phyloP scores from a whole-genome alignment of 2,329 filamentous ascomycete species.

The Chaetomium sp. region DNA sequence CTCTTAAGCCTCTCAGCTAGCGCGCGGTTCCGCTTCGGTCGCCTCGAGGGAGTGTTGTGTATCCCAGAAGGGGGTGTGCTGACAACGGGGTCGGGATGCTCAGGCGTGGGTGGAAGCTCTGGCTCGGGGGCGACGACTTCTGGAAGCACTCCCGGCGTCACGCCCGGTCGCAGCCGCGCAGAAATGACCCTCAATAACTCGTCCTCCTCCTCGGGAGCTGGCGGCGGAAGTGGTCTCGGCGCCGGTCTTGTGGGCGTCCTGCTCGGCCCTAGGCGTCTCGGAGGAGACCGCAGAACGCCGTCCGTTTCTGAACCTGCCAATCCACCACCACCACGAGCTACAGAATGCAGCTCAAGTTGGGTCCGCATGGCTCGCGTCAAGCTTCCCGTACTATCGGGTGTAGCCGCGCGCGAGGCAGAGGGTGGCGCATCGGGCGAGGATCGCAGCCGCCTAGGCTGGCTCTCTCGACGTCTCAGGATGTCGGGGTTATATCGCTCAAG shows the following conservation, averaged over 20 bases:
- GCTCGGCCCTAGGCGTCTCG: constrained; percentile 36
- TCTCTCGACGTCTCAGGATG: constrained; percentile 51
- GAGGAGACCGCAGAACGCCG: constrained; percentile 35
- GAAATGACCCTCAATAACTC: constrained; percentile 49
- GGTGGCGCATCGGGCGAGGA: constrained; percentile 25
- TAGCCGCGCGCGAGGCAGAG: constrained; percentile 30
- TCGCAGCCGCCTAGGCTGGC: constrained; percentile 34
- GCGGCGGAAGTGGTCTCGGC: constrained; percentile 52
- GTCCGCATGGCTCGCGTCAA: constrained; percentile 33
- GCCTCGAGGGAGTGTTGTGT: constrained; percentile 59
- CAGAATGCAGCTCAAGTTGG: constrained; percentile 39
- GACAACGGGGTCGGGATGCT: constrained; percentile 55
- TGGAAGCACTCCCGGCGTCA: constrained; percentile 41
- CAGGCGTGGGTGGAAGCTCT: constrained; percentile 63
- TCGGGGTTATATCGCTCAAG: constrained; percentile 63
- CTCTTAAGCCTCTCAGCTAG: constrained; percentile 46
- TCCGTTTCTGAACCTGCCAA: constrained; percentile 13
- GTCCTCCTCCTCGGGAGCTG: constrained; percentile 46
- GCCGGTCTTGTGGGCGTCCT: constrained; percentile 48
- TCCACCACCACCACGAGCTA: constrained; percentile 20
- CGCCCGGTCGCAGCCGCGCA: constrained; percentile 42
- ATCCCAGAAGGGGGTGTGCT: constrained; percentile 61
- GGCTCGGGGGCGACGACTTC: constrained; percentile 54
- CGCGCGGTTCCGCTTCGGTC: constrained; percentile 47
- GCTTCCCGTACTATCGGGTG: constrained; percentile 29